Base-by-base conservation (phyloP, 2,329 filamentous ascomycete species). In the Hysterium pulicare region DNA sequence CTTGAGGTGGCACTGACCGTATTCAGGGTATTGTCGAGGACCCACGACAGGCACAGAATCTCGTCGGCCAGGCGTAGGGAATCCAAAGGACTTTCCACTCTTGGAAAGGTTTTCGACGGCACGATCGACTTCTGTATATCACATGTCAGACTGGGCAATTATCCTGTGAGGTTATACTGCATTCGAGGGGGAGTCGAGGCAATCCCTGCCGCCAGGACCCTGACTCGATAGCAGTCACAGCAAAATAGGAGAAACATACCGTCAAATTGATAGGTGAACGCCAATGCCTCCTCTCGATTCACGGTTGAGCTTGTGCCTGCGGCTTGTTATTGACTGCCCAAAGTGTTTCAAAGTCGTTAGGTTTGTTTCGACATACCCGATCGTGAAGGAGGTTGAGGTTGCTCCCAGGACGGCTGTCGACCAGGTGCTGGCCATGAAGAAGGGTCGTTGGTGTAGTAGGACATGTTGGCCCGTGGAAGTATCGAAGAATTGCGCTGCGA, bases 81-180 rank as follows among this genome's bases (percentile, higher is more conserved):
- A 53, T 20, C 62, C 82, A 71, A 91, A 93, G 72, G 90, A 84
- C 76, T 97, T 97, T 61, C 90, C 90, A 68, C 90, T 95, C 79
- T 97, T 97, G 62, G 91, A 80, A 47, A 98, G 80, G 69, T 97
- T 97, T 63, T 97, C 93, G 61, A 91, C 83, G 55, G 91, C 91
- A 66, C 91, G 86, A 54, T 97, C 93, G 59, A 98, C 90, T 81
- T 98, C 93, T 95, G 62, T 41, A 42, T 39, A 33, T 40, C 19
- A 26, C 13, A 22, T 21, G 23, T 35, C 28, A 45, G 39, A n/a
- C 33, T 21, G 23, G 21, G 35, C 16, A 26, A n/a, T n/a, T n/a
- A n/a, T n/a, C n/a, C n/a, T n/a, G n/a, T n/a, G n/a, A n/a, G n/a
- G n/a, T n/a, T n/a, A n/a, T n/a, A n/a, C n/a, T n/a, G n/a, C n/a